Evolutionary conservation across 2,329 filamentous ascomycete species (phyloP), one percentile per base, ranked within the genome.

Genomic region (Colletotrichum abscissum): DNA sequence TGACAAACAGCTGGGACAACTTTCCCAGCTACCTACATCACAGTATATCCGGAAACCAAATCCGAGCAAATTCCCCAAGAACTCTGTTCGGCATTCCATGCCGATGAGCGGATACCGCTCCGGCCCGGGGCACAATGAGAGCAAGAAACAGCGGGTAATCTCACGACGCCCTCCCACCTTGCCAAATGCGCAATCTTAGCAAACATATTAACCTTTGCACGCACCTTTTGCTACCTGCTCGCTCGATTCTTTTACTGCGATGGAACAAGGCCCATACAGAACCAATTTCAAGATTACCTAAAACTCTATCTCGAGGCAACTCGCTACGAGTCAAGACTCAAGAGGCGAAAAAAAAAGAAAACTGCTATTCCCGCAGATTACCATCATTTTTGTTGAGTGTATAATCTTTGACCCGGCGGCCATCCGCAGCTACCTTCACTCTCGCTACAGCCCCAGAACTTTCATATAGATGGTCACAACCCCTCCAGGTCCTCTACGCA

Each of bases 121-220:
- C 16, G 55, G 22, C 26, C 59, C 49, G 52, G 59, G 59, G 22
- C 30, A 28, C 38, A 49, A 46, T 4, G 24, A 33, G 38, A 24
- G 28, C 35, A 16, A 65, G 14, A 12, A 33, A 2, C 46, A 12
- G 28, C n/a, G 14, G 30, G 9, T 55, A 67, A 71, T 67, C 63
- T 67, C 63, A 59, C 63, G 42, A 26, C 30, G 2, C 28, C 9
- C n/a, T n/a, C 11, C 30, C n/a, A 54, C 38, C 42, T 14, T n/a
- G 16, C 30, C 64, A 52, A 35, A 19, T 28, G 8, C 11, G 35
- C 64, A 72, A 68, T 68, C 64, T 68, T 19, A 30, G n/a, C 22
- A 57, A 38, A 49, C 49, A 52, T 35, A n/a, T 63, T 68, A 63
- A 16, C 24, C 30, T 69, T 67, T 33, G 30, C 30, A 33, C 30